Base-by-base conservation (phyloP, 768 basidiomycete genomes). In the Myochromella boudieri region DNA sequence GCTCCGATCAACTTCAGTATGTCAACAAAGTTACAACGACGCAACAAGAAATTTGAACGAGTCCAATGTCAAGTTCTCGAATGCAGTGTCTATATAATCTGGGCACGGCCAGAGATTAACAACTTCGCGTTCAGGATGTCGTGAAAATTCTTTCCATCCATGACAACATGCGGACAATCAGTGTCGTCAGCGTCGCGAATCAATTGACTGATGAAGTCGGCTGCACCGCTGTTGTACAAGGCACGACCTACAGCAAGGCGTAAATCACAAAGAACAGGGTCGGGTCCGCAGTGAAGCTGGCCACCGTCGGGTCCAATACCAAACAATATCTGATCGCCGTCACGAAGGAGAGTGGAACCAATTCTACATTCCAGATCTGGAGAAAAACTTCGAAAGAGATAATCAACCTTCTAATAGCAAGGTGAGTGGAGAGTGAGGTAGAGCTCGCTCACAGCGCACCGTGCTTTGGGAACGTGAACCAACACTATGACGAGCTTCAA, bases 201-300 rank as follows among this genome's bases (percentile, higher is more conserved):
- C 24, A 53, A 38, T 14, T 46, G 41, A 17, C 17, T 29, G 21
- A 53, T 53, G 27, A 53, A 49, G 3, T 44, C 26, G 3, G 44
- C 52, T 10, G 48, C 48, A 15, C 48, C 48, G 17, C 48, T 53
- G 15, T 39, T 46, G 20, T 46, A 31, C 32, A 62, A 32, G n/a
- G 55, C 54, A 14, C 58, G 58, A 21, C 55, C 53, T 37, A 60
- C 47, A 18, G 57, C 60, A 33, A 61, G 60, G 25, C 43, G 54
- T 21, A 58, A 27, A 21, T 62, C 59, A 32, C 57, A 60, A 25
- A 60, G 56, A 9, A 57, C 17, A 10, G 58, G 58, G 29, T 49
- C 40, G 3, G 56, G 60, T 26, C 56, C 58, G 14, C 25, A 39
- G 34, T 53, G 52, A 41, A 49, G 17, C 38, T 37, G 37, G 14